A percentile compares a stretch with the other conserved stretches of the same genome.
These are phyloP conservation scores for Ustilago cynodontis DNA, from an alignment of 1,284 basidiomycete species.

Conservation along the genomic window DNA sequence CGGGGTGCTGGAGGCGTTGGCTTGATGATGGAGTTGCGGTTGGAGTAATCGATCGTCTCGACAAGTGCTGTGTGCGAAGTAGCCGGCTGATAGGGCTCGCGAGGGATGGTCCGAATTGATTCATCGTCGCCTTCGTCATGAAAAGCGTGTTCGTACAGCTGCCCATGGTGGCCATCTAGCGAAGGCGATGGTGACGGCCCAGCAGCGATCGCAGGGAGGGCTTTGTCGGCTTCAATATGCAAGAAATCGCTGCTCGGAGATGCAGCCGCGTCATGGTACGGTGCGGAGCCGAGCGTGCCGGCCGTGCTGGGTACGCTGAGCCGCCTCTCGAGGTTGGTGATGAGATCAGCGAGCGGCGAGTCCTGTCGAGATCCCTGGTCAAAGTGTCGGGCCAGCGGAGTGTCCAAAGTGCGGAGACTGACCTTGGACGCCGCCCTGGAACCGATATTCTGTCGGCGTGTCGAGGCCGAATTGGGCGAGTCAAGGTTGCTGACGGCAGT, in stretches of 20 bases:
- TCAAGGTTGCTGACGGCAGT: conserved; percentile 40
- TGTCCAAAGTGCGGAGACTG: conserved; percentile 40
- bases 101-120: conserved; percentile 29
- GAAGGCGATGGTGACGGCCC: conserved; percentile 28
- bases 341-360: conserved; percentile 49
- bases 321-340: conserved; percentile 44
- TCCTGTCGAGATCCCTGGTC: conserved; percentile 34
- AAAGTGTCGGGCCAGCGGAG: conserved; percentile 45
- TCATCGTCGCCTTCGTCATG: conserved; percentile 29
- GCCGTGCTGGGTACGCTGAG: conserved; percentile 31
- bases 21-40: conserved; percentile 16
- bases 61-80: conserved; percentile 37
- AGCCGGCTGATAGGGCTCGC: conserved; percentile 19
- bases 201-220: conserved; percentile 17
- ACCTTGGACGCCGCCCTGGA: conserved; percentile 34
- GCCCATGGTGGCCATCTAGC: conserved; percentile 5
- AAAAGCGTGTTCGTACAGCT: conserved; percentile 9
- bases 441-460: conserved; percentile 16
- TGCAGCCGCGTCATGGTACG: conserved; percentile 31
- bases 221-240: conserved; percentile 13
- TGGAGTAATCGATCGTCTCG: conserved; percentile 25
- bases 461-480: conserved; percentile 27
- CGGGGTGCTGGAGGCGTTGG: not conserved
- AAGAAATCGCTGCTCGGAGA: conserved; percentile 39
- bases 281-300: conserved; percentile 29